These are phyloP conservation scores for Starmerella bombicola DNA, from an alignment of 805 yeast genomes.

Conservation along the genomic window DNA sequence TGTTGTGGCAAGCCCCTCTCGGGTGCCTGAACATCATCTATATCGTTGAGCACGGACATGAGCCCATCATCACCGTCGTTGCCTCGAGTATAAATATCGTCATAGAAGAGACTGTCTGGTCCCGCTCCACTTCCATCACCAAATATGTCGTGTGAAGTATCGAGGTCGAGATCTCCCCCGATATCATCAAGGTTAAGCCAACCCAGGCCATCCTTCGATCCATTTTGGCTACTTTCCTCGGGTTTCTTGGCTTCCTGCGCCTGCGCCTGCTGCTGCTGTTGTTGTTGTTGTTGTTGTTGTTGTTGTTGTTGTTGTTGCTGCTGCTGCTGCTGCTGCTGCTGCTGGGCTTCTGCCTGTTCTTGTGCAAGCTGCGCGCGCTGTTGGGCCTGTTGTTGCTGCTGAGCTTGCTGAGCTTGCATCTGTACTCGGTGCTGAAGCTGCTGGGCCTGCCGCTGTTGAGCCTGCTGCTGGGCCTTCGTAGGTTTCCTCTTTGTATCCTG, in stretches of 20 bases:
- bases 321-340: not conserved
- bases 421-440: not conserved
- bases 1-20: too few species aligned
- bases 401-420: not conserved
- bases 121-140: slow-evolving; percentile 4
- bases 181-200: slow-evolving; percentile 21
- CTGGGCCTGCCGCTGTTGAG: not conserved
- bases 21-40: not conserved
- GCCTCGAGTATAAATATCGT: slow-evolving; percentile 3
- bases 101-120: slow-evolving; percentile 6
- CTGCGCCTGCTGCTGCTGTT: slow-evolving; percentile 3
- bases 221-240: not conserved
- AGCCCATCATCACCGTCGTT: slow-evolving; percentile 6
- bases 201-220: slow-evolving; percentile 11
- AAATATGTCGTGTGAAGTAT: slow-evolving; percentile 5
- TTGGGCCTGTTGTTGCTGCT: not conserved
- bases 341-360: slow-evolving; percentile 2
- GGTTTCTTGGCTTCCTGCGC: slow-evolving; percentile 4
- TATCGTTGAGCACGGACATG: slow-evolving; percentile 11
- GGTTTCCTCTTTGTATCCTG: too few species aligned
- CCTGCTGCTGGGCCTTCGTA: not conserved
- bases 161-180: slow-evolving; percentile 11
- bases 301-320: slow-evolving; percentile 5
- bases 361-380: slow-evolving; percentile 2
- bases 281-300: slow-evolving; percentile 3